A percentile compares a stretch with the other conserved stretches of the same genome.
phyloP scores from a whole-genome alignment of 2,329 filamentous ascomycete species.

The Onygenales sp. region DNA sequence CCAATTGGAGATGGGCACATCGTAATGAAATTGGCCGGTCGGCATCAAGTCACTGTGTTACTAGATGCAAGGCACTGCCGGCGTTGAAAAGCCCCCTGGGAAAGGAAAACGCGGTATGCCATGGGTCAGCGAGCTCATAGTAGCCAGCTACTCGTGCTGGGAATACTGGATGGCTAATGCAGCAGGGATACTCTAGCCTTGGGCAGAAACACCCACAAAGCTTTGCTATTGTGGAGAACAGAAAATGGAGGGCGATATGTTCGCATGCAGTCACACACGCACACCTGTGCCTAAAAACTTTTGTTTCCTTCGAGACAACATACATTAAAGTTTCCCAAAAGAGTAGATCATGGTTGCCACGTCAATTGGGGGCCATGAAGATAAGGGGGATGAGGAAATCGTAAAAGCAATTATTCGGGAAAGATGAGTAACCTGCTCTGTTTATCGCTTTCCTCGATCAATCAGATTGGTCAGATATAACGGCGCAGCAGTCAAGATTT shows the following conservation, averaged over 20 bases:
- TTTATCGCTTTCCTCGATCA: neutral
- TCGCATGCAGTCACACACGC: neutral
- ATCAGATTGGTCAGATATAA: conserved; percentile 2
- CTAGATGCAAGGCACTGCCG: conserved; percentile 2
- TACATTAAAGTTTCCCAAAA: neutral
- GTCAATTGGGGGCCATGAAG: neutral
- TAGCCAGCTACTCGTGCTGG: neutral
- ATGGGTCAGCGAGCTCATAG: neutral
- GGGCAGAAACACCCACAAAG: neutral
- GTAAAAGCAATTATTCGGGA: neutral
- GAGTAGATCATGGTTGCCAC: neutral
- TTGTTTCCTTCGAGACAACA: neutral
- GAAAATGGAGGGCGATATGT: neutral
- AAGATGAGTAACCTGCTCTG: neutral
- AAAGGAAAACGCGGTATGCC: neutral
- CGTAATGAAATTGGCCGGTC: neutral
- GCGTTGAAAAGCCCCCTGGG: neutral
- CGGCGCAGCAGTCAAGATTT: neutral
- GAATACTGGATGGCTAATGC: neutral
- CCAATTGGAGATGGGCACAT: neutral
- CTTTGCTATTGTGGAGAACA: neutral
- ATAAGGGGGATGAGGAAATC: neutral
- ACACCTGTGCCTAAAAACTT: neutral
- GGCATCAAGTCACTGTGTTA: neutral
- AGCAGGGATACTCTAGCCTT: neutral